Evolutionary conservation across 179 eudicot genomes (phyloP), one percentile per base, ranked within the genome.

Genomic region (Silene noctiflora): DNA sequence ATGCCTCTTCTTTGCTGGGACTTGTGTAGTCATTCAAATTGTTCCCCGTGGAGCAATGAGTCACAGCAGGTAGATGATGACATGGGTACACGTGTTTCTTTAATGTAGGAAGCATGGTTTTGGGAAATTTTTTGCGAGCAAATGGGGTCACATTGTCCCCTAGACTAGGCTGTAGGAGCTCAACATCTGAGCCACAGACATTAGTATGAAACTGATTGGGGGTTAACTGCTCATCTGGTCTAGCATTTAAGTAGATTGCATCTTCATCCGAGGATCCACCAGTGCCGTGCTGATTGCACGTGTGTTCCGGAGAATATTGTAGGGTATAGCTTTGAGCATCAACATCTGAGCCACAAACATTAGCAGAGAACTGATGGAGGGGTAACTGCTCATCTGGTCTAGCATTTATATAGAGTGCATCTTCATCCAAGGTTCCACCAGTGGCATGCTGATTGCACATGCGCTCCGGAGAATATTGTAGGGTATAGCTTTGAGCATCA

Each of bases 141-240:
- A 48, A 16, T 35, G 75, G 62, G 6, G 66, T 21, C 25, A 29
- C 19, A 7, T 67, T 11, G 33, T 77, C 77, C 25, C 24, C 77
- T 44, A 22, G 62, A 19, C 61, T 14, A 51, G 31, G 70, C 39
- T n/a, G 46, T 66, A 63, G 72, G 29, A 68, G 56, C 72, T 68
- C 72, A 35, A 3, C 70, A 31, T 11, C 21, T 17, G 56, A 79
- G 65, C 67, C 69, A 59, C 22, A 21, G 25, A 60, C 74, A 69
- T 75, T 64, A 67, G 64, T 44, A 46, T 69, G 69, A 7, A 67
- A 67, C 71, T 73, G 77, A 72, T 78, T 55, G 48, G 74, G 1
- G 20, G 67, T 24, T 9, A 29, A 9, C 29, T 22, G 64, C 67
- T 71, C 76, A 53, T 55, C 68, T 7, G 35, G 27, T 4, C 21